phyloP scores from a whole-genome alignment of 225 moss, liverwort and hornwort genomes.

The Bryoerythrophyllum caledonicum region DNA sequence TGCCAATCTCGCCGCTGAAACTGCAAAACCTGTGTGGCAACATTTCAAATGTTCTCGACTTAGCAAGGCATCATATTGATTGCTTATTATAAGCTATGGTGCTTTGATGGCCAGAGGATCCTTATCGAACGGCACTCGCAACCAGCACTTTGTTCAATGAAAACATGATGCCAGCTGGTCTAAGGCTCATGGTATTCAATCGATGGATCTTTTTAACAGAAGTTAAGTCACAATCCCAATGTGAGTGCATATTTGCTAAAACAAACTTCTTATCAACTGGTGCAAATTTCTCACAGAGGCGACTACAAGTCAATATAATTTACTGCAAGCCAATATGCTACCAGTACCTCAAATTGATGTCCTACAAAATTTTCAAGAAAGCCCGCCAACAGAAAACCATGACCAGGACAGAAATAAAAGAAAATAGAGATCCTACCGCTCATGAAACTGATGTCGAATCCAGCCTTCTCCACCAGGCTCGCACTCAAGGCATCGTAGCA shows the following conservation, averaged over 20 bases:
- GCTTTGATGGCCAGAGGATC: neutral
- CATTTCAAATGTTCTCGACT: constrained; percentile 22
- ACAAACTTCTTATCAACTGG: neutral
- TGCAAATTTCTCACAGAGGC: constrained; percentile 7
- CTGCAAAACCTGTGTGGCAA: constrained; percentile 63
- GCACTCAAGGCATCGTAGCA: constrained; percentile 96
- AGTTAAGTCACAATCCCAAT: neutral
- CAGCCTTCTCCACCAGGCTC: constrained; percentile 88
- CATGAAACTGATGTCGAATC: constrained; percentile 77
- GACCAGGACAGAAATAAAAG: neutral
- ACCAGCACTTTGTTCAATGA: constrained; percentile 16
- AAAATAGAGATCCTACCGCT: constrained; percentile 53
- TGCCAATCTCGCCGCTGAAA: constrained; percentile 83
- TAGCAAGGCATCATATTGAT: constrained; percentile 6
- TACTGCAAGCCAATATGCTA: neutral
- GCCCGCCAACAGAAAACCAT: neutral
- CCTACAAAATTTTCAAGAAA: constrained; percentile 6
- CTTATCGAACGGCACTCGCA: constrained; percentile 4
- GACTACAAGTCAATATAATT: neutral
- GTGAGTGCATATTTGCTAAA: neutral
- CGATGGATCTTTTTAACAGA: neutral
- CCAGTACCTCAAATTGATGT: neutral
- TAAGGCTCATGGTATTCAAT: neutral
- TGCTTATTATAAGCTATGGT: neutral
- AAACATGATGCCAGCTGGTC: neutral